phyloP scores from a whole-genome alignment of 495 filamentous ascomycete genomes.

The Parathielavia hyrcaniae region DNA sequence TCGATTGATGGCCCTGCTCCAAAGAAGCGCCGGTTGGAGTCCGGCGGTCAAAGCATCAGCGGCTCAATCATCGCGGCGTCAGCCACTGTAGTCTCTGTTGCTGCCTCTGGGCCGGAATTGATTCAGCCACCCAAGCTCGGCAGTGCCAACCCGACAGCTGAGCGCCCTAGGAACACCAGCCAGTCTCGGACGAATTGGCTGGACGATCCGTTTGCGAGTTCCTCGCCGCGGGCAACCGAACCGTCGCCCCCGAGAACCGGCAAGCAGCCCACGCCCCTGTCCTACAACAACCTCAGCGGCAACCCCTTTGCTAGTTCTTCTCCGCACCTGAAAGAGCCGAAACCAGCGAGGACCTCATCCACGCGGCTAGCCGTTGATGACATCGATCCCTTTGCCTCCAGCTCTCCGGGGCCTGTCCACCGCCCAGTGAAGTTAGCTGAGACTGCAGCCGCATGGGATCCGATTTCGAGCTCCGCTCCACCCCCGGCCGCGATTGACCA shows the following conservation, averaged over 20 bases:
- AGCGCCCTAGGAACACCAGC: not conserved
- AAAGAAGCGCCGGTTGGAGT: constrained; percentile 29
- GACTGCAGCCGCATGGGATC: constrained; percentile 39
- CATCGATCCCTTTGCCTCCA: constrained; percentile 20
- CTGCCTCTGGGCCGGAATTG: not conserved
- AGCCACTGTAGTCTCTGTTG: not conserved
- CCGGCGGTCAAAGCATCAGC: constrained; percentile 1
- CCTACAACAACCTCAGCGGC: not conserved
- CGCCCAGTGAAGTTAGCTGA: constrained; percentile 3
- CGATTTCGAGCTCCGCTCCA: constrained; percentile 46
- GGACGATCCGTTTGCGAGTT: constrained; percentile 20
- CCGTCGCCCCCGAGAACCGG: not conserved
- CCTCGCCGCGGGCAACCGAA: constrained; percentile 6
- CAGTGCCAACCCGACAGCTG: not conserved
- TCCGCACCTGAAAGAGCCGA: not conserved
- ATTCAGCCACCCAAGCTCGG: not conserved
- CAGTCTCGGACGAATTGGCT: not conserved
- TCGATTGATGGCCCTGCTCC: constrained; percentile 3
- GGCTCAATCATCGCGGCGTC: not conserved
- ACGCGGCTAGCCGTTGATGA: constrained; percentile 11
- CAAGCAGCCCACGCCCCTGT: not conserved
- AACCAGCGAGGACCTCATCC: not conserved
- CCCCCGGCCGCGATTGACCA: constrained; percentile 19
- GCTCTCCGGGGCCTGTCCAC: constrained; percentile 7
- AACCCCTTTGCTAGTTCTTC: constrained; percentile 22